Evolutionary conservation across 2,329 filamentous ascomycete genomes (phyloP), one percentile per base, ranked within the genome.

Genomic region (Fusarium stilboides): DNA sequence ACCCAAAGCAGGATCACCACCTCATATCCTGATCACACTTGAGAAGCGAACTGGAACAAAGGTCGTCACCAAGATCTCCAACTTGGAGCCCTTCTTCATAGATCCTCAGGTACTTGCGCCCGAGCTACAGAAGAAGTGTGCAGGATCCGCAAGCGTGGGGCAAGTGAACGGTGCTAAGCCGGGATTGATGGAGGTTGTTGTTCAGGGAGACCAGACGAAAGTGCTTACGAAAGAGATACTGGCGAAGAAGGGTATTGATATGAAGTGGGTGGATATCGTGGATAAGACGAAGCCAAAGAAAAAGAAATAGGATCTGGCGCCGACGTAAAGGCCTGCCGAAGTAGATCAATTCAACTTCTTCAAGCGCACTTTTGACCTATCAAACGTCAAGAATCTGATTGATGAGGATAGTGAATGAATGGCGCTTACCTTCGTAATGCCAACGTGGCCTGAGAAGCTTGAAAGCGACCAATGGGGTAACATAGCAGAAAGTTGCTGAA

Each of bases 21-120:
- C 70, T 34, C 70, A 55, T 0, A 47, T 73, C 17, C 31, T 68
- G 6, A 51, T 73, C 39, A 73, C 70, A 2, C 61, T 72, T 5
- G 70, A 73, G 46, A 73, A 73, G 4, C 65, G 70, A 59, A 73
- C 70, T 0, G 70, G 70, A 3, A 73, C 68, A 17, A 73, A 73
- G 37, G 65, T 73, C 2, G 70, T 73, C 8, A 73, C 70, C 36
- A 73, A 73, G 13, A 40, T 73, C 12, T 68, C 70, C 10, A 72
- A 73, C 3, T 46, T 73, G 2, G 70, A 73, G 33, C 70, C 70
- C 2, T 73, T 73, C 49, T 65, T 65, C 2, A 65, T 73, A 2
- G 70, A 73, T 6, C 71, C 70, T 2, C 55, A 72, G 6, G 17
- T 73, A 8, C 65, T 73, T 5, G 70, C 70, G 2, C 70, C 70